Conservation (phyloP, 305 asterid genomes). For the Fraxinus greggii region DNA sequence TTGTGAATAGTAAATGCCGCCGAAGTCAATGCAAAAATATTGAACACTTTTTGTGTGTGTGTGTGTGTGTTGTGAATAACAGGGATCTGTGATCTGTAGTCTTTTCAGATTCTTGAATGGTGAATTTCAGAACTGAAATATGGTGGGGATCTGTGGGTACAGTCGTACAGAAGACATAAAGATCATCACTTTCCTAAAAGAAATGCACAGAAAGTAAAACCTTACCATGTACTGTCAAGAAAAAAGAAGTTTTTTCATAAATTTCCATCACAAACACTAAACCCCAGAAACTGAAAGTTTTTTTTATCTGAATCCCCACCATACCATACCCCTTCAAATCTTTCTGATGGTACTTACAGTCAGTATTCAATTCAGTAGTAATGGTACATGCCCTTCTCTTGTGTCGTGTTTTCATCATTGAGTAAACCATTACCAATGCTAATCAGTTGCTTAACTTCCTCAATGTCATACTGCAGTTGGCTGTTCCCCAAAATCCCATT, state of each 20-base stretch:
- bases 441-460: slow-evolving; percentile 51
- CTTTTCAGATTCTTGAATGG: not conserved
- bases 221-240: slow-evolving; percentile 38
- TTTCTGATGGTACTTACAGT: slow-evolving; percentile 27
- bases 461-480: slow-evolving; percentile 45
- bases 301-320: not conserved
- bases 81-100: not conserved
- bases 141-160: slow-evolving; percentile 22
- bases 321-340: slow-evolving; percentile 46
- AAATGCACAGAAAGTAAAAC: slow-evolving; percentile 36
- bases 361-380: slow-evolving; percentile 28
- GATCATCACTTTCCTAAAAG: slow-evolving; percentile 20
- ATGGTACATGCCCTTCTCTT: slow-evolving; percentile 43
- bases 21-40: slow-evolving; percentile 6
- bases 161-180: slow-evolving; percentile 15
- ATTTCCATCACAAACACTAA: slow-evolving; percentile 47
- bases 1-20: not conserved
- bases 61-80: slow-evolving; percentile 22
- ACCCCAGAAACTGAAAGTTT: slow-evolving; percentile 36
- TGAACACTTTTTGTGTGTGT: slow-evolving; percentile 3
- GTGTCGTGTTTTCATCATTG: slow-evolving; percentile 51
- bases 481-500: slow-evolving; percentile 28
- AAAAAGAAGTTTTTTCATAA: slow-evolving; percentile 19
- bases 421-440: slow-evolving; percentile 27
- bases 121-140: not conserved